Conservation (phyloP, 805 yeast species). For the Metschnikowia corniflorae region DNA sequence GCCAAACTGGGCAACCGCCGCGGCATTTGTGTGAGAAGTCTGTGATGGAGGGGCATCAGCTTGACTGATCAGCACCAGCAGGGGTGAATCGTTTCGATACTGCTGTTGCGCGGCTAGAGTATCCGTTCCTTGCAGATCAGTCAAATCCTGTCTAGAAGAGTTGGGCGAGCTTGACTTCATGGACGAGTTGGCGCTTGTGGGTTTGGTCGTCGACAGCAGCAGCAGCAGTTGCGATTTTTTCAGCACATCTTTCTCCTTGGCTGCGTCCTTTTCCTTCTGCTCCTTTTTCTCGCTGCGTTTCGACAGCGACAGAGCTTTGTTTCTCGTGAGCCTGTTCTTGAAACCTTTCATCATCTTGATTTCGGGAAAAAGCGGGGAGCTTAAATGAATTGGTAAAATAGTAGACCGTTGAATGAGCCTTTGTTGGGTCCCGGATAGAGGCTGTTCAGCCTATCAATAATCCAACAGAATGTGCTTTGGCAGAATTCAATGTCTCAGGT, state of each 20-base stretch:
- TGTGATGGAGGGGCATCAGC: not conserved
- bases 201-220: conserved; percentile 12
- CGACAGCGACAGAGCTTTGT: conserved; percentile 31
- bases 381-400: too few species aligned
- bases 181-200: conserved; percentile 21
- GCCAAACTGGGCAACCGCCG: conserved; percentile 9
- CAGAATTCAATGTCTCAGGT: too few species aligned
- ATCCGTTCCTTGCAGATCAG: conserved; percentile 4
- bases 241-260: conserved; percentile 27
- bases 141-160: conserved; percentile 26
- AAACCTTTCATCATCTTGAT: conserved; percentile 72
- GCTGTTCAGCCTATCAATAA: too few species aligned
- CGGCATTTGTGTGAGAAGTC: conserved; percentile 1
- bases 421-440: too few species aligned
- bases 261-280: conserved; percentile 26
- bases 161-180: conserved; percentile 31
- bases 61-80: conserved; percentile 1
- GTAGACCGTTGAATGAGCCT: too few species aligned
- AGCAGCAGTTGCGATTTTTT: conserved; percentile 8
- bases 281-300: conserved; percentile 37
- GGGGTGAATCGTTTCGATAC: not conserved
- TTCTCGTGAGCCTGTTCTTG: conserved; percentile 51
- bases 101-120: not conserved
- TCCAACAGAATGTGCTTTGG: too few species aligned
- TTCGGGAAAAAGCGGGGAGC: too few species aligned